Evolutionary conservation across 2,329 filamentous ascomycete genomes (phyloP).

Genomic region (Fusarium sacchari): DNA sequence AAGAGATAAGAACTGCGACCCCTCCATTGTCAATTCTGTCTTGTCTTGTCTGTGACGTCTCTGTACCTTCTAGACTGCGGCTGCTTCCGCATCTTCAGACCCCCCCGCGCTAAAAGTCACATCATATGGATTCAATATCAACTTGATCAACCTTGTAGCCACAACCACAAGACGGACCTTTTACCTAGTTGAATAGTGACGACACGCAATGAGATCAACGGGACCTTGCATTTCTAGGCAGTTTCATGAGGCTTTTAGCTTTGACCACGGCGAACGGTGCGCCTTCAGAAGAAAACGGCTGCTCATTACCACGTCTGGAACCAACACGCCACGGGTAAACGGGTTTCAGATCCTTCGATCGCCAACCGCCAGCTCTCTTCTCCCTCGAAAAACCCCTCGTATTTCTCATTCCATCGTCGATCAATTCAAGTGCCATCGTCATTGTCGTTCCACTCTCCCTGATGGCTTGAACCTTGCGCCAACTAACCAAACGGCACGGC

Average conservation of each 20-base stretch:
- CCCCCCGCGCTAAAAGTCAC: conserved; percentile 1
- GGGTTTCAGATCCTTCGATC: conserved; percentile 14
- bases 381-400: conserved; percentile 11
- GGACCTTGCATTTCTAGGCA: neutral
- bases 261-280: neutral
- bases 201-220: neutral
- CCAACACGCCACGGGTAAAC: conserved; percentile 18
- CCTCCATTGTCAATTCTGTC: conserved; percentile 3
- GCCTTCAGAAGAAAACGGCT: conserved; percentile 3
- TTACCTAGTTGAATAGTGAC: neutral
- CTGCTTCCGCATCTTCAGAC: conserved; percentile 5
- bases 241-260: neutral
- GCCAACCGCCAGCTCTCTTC: conserved; percentile 1
- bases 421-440: conserved; percentile 24
- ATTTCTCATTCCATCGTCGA: conserved; percentile 27
- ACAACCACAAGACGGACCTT: conserved; percentile 1
- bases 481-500: neutral
- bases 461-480: conserved; percentile 20
- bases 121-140: conserved; percentile 18
- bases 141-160: conserved; percentile 10
- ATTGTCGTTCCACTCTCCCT: conserved; percentile 31
- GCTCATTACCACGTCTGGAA: neutral
- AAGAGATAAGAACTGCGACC: conserved; percentile 15
- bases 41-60: conserved; percentile 7
- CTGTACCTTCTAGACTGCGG: conserved; percentile 5